Conservation (phyloP, 2,329 filamentous ascomycete species). For the Hypomyces perniciosus region DNA sequence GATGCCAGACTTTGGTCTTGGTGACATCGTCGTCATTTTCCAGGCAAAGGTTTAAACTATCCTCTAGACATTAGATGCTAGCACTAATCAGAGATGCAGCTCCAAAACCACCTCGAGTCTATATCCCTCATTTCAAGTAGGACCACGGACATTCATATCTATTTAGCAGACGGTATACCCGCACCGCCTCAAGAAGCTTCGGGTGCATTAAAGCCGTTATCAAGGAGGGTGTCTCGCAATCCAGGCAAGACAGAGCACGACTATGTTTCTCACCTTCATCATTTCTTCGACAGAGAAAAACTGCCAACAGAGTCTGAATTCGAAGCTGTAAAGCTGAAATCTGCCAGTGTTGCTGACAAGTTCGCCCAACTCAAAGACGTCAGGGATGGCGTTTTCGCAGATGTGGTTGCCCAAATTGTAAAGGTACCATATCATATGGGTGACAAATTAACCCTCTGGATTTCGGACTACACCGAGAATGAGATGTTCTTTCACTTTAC, state of each 20-base stretch:
- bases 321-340: conserved; percentile 28
- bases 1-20: conserved; percentile 42
- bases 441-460: conserved; percentile 57
- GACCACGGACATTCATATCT: conserved; percentile 40
- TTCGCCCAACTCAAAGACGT: conserved; percentile 62
- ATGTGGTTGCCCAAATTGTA: conserved; percentile 68
- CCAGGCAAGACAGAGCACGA: conserved; percentile 27
- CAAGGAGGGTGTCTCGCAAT: conserved; percentile 16
- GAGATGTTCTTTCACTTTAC: conserved; percentile 49
- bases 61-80: neutral
- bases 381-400: conserved; percentile 49
- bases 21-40: conserved; percentile 40
- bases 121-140: conserved; percentile 41
- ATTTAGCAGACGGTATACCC: conserved; percentile 27
- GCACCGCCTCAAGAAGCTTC: conserved; percentile 32
- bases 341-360: conserved; percentile 46
- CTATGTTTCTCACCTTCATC: conserved; percentile 45
- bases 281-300: conserved; percentile 35
- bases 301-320: conserved; percentile 43
- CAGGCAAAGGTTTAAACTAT: conserved; percentile 45
- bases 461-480: conserved; percentile 81
- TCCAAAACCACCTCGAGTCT: conserved; percentile 1
- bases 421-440: conserved; percentile 37
- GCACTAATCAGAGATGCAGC: conserved; percentile 4
- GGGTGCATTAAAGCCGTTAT: conserved; percentile 20